Conservation (phyloP, 805 yeast species). For the Barnettozyma californica region DNA sequence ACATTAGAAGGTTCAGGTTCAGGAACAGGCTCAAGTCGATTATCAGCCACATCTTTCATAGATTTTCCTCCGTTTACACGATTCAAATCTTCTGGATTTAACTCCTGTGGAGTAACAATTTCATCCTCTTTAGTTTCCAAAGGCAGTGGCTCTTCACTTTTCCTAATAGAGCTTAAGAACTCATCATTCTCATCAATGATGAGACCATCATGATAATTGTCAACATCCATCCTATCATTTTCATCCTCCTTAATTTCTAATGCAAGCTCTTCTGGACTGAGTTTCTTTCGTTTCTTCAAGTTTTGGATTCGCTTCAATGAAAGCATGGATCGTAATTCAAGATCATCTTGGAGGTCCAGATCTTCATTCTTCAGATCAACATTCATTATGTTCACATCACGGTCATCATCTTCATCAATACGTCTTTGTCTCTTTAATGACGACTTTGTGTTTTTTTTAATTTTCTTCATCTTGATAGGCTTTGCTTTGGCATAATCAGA, state of each 20-base stretch:
- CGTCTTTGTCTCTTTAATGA: conserved; percentile 9
- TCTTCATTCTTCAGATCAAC: conserved; percentile 27
- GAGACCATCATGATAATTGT: conserved; percentile 14
- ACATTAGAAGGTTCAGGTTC: not conserved
- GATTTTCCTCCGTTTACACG: not conserved
- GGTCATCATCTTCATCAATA: conserved; percentile 16
- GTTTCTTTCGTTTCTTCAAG: conserved; percentile 14
- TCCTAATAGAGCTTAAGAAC: conserved; percentile 27
- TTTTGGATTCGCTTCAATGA: conserved; percentile 17
- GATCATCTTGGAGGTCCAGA: conserved; percentile 16
- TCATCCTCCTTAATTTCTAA: conserved; percentile 17
- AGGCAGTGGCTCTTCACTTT: not conserved
- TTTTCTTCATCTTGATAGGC: conserved; percentile 28
- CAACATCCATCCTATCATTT: conserved; percentile 15
- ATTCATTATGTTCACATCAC: conserved; percentile 18
- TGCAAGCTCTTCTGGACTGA: conserved; percentile 20
- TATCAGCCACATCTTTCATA: not conserved
- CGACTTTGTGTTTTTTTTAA: conserved; percentile 19
- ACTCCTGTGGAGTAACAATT: not conserved
- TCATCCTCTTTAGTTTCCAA: not conserved
- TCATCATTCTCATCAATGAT: conserved; percentile 33
- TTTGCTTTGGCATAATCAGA: conserved; percentile 23
- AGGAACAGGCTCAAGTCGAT: not conserved
- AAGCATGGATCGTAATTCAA: conserved; percentile 23
- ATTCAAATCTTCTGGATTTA: not conserved